Evolutionary conservation across 805 yeast species (phyloP), one percentile per base, ranked within the genome.

Genomic region (Wickerhamiella bombiphila): DNA sequence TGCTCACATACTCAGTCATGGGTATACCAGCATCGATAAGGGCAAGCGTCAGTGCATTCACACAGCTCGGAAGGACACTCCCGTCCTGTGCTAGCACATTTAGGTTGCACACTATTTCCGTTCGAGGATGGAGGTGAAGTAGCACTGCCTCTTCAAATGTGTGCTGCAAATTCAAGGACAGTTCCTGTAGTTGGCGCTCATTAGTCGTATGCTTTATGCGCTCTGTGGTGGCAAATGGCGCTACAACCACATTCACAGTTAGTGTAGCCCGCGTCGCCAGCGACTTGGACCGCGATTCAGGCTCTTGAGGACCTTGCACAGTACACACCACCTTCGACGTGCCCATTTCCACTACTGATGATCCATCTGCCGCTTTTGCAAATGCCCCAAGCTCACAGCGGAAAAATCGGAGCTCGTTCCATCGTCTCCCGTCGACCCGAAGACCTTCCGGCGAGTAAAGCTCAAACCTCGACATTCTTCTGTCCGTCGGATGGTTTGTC

Each of bases 391-490:
- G 74, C 15, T 74, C 70, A 53, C 94, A 80, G 28, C 72, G 72
- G 51, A 91, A 81, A 22, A 76, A 68, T 35, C 97, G 74, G 32
- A 86, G 66, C 57, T 91, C 98, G 51, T 88, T 83, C 85, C 91
- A 85, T 44, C 98, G 69, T 50, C 98, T 73, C 2, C 98, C 98
- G 56, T 91, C 97, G 11, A 41, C 64, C 46, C 98, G 67, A 34
- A 91, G 67, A 3, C 98, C 98, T 59, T 91, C 97, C 5, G 95
- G 95, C 0, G 96, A 86, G 54, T 81, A 88, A 32, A 91, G 59
- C 63, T 91, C 98, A 41, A 44, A 47, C 36, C 43, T 29, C 19
- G 47, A 45, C 50, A 46, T 45, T 13, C 5, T 30, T 16, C 22
- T 16, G 17, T 24, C 13, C 15, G 14, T 11, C 15, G 8, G 17